These are phyloP conservation scores for Hordeum marinum DNA, from an alignment of 176 grass and related monocot species.

Conservation along the genomic window DNA sequence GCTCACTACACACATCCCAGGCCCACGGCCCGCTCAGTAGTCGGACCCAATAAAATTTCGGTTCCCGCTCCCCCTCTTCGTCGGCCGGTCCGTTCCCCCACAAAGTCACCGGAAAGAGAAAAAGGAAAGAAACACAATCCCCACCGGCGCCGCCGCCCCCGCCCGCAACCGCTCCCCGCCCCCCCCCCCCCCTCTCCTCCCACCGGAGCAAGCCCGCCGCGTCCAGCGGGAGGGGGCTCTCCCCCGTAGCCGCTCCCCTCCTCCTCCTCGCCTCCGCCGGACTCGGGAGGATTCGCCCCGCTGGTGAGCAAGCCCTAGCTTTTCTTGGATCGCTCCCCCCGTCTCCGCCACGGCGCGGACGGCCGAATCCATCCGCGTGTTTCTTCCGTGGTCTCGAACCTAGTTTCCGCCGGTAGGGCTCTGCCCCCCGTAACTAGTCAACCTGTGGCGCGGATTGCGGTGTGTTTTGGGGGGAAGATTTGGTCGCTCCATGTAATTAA, in stretches of 20 bases:
- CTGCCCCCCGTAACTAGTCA: neutral
- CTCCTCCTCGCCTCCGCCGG: neutral
- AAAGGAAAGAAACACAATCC: conserved; percentile 1
- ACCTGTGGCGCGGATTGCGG: neutral
- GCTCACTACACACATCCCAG: neutral
- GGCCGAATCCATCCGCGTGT: neutral
- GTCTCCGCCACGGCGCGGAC: neutral
- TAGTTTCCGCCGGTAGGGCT: too few relatives aligned
- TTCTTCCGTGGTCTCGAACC: neutral
- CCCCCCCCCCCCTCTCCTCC: neutral
- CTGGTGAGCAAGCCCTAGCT: conserved; percentile 7
- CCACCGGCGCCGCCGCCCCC: neutral
- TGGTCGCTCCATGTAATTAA: neutral
- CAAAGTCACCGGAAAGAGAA: neutral
- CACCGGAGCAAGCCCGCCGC: neutral
- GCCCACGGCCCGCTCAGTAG: too few relatives aligned
- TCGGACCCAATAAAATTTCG: neutral
- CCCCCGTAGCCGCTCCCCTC: neutral
- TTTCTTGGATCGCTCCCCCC: neutral
- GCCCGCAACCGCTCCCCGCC: neutral
- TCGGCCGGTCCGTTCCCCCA: neutral
- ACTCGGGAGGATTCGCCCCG: neutral
- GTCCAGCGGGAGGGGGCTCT: neutral
- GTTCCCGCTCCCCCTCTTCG: neutral
- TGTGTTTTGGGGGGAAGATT: neutral